Evolutionary conservation across 2,329 filamentous ascomycete species (phyloP), one percentile per base, ranked within the genome.

Genomic region (Penicillium polonicum): DNA sequence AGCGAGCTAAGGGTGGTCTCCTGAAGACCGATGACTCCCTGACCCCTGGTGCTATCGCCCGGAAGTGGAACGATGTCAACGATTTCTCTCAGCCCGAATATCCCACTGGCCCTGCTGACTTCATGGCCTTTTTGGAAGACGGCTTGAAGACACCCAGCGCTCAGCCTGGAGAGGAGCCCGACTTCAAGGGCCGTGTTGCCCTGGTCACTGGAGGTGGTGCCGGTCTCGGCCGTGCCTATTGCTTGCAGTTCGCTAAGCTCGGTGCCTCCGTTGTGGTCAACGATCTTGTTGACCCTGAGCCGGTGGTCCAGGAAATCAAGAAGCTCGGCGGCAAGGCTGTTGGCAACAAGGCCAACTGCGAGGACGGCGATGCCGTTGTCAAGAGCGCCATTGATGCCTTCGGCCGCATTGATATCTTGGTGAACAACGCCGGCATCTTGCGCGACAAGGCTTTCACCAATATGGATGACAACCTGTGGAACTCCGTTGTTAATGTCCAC

Each of bases 361-460:
- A 96, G 75, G 91, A 99, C 60, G 94, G 94, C 46, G 92, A 97
- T 55, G 83, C 83, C 39, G 91, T 97, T 46, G 88, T 99, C 69
- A 95, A 97, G 84, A 88, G 85, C 57, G 93, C 93, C 55, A 95
- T 99, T 70, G 93, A 97, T 72, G 87, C 89, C 41, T 97, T 90
- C 74, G 94, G 94, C 68, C 90, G 94, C 68, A 85, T 99, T 68
- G 94, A 99, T 73, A 92, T 99, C 62, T 78, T 99, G 63, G 84
- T 99, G 81, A 99, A 99, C 86, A 99, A 99, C 72, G 94, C 94
- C 52, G 94, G 94, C 71, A 99, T 99, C 68, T 86, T 99, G 53
- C 88, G 94, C 48, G 94, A 99, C 82, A 97, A 97, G 86, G 92
- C 94, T 41, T 99, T 99, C 76, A 84, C 83, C 77, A 97, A 97